Evolutionary conservation across 2,329 filamentous ascomycete genomes (phyloP).

Genomic region (Fusarium dlaminii): DNA sequence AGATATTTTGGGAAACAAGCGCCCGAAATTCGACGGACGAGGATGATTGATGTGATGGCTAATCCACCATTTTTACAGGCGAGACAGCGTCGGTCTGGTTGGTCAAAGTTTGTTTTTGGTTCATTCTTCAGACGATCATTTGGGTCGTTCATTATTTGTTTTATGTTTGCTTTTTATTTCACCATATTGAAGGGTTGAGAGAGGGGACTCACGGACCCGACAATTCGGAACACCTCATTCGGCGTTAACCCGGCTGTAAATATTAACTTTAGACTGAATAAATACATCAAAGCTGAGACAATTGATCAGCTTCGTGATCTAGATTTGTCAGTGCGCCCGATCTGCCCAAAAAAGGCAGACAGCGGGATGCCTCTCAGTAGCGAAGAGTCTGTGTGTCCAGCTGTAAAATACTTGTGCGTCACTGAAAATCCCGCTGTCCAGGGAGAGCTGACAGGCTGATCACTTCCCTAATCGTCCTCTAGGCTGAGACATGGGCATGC

Average conservation of each 20-base stretch:
- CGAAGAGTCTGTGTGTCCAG: neutral
- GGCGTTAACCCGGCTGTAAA: neutral
- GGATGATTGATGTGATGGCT: slow-evolving; percentile 9
- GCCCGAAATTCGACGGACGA: slow-evolving; percentile 2
- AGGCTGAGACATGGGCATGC: neutral
- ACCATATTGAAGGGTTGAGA: neutral
- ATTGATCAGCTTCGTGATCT: neutral
- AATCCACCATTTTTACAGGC: neutral
- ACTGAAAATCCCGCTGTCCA: neutral
- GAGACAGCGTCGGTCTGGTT: neutral
- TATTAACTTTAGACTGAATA: neutral
- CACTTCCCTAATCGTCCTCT: neutral
- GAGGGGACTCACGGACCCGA: neutral
- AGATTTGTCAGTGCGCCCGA: neutral
- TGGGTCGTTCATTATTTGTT: neutral
- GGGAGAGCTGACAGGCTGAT: neutral
- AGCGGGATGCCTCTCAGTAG: neutral
- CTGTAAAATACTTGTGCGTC: neutral
- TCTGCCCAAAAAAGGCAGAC: neutral
- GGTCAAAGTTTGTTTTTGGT: neutral
- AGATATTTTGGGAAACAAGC: slow-evolving; percentile 21
- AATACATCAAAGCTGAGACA: neutral
- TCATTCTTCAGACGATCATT: neutral
- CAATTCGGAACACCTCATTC: fast-evolving
- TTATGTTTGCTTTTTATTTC: slow-evolving; percentile 6